Base-by-base conservation (phyloP, 768 basidiomycete species). In the Tulasnella sp. region DNA sequence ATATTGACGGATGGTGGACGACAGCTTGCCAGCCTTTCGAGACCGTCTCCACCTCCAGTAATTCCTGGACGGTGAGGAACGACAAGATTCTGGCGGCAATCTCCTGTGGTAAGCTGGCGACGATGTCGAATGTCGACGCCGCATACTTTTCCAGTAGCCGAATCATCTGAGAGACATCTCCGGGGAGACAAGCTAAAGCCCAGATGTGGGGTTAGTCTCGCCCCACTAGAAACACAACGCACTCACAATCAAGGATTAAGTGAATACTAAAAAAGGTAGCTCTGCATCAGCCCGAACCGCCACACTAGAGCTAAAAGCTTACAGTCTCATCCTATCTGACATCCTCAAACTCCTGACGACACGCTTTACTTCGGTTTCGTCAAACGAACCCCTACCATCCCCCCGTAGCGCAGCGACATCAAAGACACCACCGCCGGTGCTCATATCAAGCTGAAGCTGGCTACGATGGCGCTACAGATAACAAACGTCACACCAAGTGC, bases 161-260 rank as follows among this genome's bases (percentile, higher is more conserved):
- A 41, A 93, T 88, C 67, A 91, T 90, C 5, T 86, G 74, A 9
- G 78, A 79, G 31, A 92, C 86, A 63, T 92, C 90, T 31, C 87
- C 86, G 0, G 90, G 89, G 61, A 87, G 73, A 68, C 83, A 80
- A 9, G 84, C 85, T 85, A 57, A 49, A 42, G 53, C 48, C 25
- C 57, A 59, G 45, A 19, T 52, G 57, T 49, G 43, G 61, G 51
- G 29, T 61, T 46, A 27, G 53, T 39, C 35, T 59, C 40, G 4
- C 6, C 15, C 46, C 27, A 49, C 39, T 17, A 48, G 41, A 17
- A 51, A 11, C 36, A 45, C 1, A n/a, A 39, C 25, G 59, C 48
- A 60, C 75, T 57, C 61, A 77, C 78, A 80, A 62, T 83, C 81
- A 17, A 83, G 68, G 49, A 83, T 82, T 48, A 82, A 76, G 17